Percentiles rank a stretch among this genome's conserved stretches.
Evolutionary conservation across 1,139 yeast genomes (phyloP).

Genomic region (Blastobotrys proliferans): DNA sequence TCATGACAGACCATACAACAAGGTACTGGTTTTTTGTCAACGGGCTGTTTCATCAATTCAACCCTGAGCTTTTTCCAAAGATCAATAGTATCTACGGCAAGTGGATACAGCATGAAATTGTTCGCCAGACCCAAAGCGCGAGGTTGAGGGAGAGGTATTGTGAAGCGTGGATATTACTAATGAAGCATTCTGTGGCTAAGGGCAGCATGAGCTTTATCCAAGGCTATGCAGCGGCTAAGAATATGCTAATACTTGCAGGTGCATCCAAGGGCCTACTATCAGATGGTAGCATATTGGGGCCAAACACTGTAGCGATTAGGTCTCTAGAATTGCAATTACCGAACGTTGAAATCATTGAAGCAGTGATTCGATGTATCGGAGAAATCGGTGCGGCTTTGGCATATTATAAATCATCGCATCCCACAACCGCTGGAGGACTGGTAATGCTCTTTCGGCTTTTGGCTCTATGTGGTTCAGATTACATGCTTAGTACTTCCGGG

Average conservation of each 20-base stretch:
- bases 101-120: conserved; percentile 13
- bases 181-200: neutral
- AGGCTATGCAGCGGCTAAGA: neutral
- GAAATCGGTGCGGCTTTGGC: neutral
- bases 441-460: neutral
- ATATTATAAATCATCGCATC: too few relatives aligned
- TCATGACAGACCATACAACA: conserved; percentile 9
- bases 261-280: neutral
- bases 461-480: conserved; percentile 1
- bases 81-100: conserved; percentile 6
- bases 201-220: neutral
- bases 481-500: neutral
- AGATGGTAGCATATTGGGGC: neutral
- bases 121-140: conserved; percentile 8
- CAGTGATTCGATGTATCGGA: neutral
- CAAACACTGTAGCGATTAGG: neutral
- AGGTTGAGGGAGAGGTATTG: conserved; percentile 13
- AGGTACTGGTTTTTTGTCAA: conserved; percentile 13
- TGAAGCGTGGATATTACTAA: conserved; percentile 10
- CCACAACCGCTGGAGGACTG: too few relatives aligned
- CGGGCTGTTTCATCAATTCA: conserved; percentile 5
- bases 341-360: neutral
- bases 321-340: neutral
- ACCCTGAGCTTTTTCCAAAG: conserved; percentile 5
- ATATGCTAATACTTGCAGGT: neutral